Percentiles rank a stretch among this genome's conserved stretches.
Conservation (phyloP, 2,329 filamentous ascomycete genomes). For the Cercospora sp. region DNA sequence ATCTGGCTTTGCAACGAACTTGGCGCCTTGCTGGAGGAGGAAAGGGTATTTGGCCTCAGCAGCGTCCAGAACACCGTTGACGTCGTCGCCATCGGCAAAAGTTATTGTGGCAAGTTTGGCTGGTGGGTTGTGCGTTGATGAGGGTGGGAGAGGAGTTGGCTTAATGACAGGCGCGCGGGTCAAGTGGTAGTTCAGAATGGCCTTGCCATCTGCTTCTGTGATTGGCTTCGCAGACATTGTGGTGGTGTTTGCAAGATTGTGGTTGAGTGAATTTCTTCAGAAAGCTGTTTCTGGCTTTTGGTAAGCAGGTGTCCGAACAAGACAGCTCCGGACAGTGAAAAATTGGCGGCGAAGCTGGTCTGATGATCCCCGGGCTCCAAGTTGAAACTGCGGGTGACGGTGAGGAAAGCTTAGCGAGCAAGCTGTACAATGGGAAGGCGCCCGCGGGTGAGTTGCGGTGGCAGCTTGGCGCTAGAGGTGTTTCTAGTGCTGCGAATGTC, state of each 20-base stretch:
- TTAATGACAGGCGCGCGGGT: slow-evolving; percentile 97
- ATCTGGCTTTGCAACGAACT: slow-evolving; percentile 98
- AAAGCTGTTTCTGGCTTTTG: slow-evolving; percentile 6
- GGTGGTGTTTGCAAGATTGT: slow-evolving; percentile 27
- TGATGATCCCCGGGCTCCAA: neutral
- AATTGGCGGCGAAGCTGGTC: neutral
- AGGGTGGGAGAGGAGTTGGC: slow-evolving; percentile 84
- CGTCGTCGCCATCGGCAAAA: slow-evolving; percentile 85
- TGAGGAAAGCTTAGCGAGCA: slow-evolving; percentile 14
- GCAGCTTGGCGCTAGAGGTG: slow-evolving; percentile 2
- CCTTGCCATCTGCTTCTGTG: slow-evolving; percentile 99
- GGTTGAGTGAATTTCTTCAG: slow-evolving; percentile 2
- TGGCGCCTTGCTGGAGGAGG: slow-evolving; percentile 78
- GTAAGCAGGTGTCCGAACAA: slow-evolving; percentile 29
- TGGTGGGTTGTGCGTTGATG: slow-evolving; percentile 87
- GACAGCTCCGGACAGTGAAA: neutral
- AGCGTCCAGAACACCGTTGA: slow-evolving; percentile 85
- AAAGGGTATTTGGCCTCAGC: slow-evolving; percentile 96
- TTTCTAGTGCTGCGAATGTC: neutral
- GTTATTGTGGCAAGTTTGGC: slow-evolving; percentile 86
- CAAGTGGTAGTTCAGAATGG: slow-evolving; percentile 99
- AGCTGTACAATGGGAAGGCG: slow-evolving; percentile 16
- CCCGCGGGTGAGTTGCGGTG: neutral
- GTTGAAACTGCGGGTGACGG: slow-evolving; percentile 16
- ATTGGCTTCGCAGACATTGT: slow-evolving; percentile 96